Percentiles rank a stretch among this genome's conserved stretches.
These are phyloP conservation scores for Larix kaempferi DNA, from an alignment of 75 land plant genomes.

Conservation along the genomic window DNA sequence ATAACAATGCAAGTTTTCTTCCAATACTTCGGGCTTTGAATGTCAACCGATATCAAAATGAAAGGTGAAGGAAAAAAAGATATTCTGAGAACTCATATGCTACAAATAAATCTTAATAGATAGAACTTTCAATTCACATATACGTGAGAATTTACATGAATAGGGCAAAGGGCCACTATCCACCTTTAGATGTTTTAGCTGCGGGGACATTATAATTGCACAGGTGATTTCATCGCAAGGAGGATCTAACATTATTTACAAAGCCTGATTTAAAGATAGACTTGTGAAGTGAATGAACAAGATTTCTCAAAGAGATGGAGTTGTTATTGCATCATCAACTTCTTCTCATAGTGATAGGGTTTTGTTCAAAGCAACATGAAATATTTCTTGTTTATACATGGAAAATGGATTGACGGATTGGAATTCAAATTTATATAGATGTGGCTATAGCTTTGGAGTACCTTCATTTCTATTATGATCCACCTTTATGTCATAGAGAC, in stretches of 20 bases:
- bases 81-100: conserved; percentile 30
- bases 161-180: conserved; percentile 21
- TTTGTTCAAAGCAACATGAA: conserved; percentile 35
- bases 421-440: conserved; percentile 28
- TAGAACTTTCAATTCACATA: background rate
- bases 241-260: conserved; percentile 37
- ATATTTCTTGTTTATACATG: conserved; percentile 4
- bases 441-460: conserved; percentile 48
- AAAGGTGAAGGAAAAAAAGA: conserved; percentile 23
- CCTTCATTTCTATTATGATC: conserved; percentile 39
- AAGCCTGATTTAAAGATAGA: conserved; percentile 28
- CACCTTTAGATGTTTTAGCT: conserved; percentile 19
- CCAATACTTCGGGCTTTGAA: too few species aligned
- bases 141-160: background rate
- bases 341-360: conserved; percentile 29
- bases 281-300: conserved; percentile 29
- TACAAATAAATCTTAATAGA: conserved; percentile 12
- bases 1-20: too few species aligned
- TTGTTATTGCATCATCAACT: conserved; percentile 37
- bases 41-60: background rate
- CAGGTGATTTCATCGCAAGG: conserved; percentile 32
- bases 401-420: conserved; percentile 13
- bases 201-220: conserved; percentile 21
- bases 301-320: conserved; percentile 28
- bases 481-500: conserved; percentile 40